Evolutionary conservation across 225 moss, liverwort and hornwort genomes (phyloP), one percentile per base, ranked within the genome.

Genomic region (Physcomitrellopsis africana): DNA sequence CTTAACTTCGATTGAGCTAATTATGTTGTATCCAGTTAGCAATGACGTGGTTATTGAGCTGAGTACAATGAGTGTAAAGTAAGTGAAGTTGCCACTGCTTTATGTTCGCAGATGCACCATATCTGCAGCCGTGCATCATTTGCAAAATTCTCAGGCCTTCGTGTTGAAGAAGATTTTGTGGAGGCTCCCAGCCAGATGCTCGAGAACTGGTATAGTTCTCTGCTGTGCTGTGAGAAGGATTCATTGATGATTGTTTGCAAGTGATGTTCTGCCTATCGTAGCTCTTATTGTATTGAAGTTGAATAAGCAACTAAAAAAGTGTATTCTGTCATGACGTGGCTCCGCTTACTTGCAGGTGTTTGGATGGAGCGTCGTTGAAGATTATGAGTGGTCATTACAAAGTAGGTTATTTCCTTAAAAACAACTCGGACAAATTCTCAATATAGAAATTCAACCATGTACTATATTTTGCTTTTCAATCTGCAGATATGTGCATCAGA

Each of bases 101-200:
- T 37, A 37, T 41, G 11, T 62, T 72, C 81, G 81, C 90, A 96
- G 96, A 99, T 99, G 97, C 97, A 99, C 82, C 97, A 99, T 76
- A 86, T 99, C 69, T 99, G 95, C 85, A 95, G 97, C 78, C 91
- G 95, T 63, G 86, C 92, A 74, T 92, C 93, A 7, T 99, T 94
- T 77, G 89, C 91, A 61, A 93, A 92, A 75, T 99, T 99, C 60
- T 81, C 92, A 45, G 95, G 97, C 72, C 84, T 99, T 57, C 90
- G 94, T 43, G 94, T 89, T 17, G 97, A 99, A 86, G 94, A 95
- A 63, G 97, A 99, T 80, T 99, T 99, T 73, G 94, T 95, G 59
- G 97, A 99, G 77, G 94, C 92, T 81, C 93, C 94, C 17, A 94
- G 97, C 68, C 97, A 95, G 80, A 99, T 99, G 97, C 86, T 99